phyloP scores from a whole-genome alignment of 2,329 filamentous ascomycete species.

The Cytospora schulzeri region DNA sequence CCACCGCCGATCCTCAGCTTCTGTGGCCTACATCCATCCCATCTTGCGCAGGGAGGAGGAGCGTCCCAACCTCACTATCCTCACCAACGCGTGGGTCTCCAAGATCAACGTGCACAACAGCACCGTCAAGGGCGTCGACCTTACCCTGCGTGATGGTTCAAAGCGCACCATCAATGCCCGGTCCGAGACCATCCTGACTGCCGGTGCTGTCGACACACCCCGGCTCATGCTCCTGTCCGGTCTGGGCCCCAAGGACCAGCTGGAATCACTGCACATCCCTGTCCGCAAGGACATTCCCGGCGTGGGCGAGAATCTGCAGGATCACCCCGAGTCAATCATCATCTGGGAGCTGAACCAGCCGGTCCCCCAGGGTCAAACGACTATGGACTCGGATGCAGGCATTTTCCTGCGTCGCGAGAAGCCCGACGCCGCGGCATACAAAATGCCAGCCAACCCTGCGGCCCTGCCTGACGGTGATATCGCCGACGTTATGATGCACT shows the following conservation, averaged over 20 bases:
- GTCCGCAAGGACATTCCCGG: constrained; percentile 61
- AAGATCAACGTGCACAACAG: constrained; percentile 73
- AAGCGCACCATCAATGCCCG: constrained; percentile 62
- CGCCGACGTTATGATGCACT: constrained; percentile 91
- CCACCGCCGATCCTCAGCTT: constrained; percentile 80
- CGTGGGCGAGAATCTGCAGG: constrained; percentile 63
- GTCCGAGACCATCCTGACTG: constrained; percentile 77
- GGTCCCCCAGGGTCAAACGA: constrained; percentile 76
- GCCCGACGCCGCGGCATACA: constrained; percentile 64
- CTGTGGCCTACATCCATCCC: constrained; percentile 90
- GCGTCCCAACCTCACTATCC: constrained; percentile 79
- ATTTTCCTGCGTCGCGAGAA: constrained; percentile 82
- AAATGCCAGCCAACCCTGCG: constrained; percentile 50
- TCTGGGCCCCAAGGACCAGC: constrained; percentile 56
- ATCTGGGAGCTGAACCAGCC: constrained; percentile 79
- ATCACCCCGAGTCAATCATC: constrained; percentile 63
- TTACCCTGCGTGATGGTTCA: constrained; percentile 60
- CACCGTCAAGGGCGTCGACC: constrained; percentile 71
- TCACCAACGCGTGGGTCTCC: constrained; percentile 87
- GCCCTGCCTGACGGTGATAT: constrained; percentile 67
- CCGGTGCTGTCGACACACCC: constrained; percentile 80
- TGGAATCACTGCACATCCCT: constrained; percentile 54
- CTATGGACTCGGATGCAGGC: constrained; percentile 88
- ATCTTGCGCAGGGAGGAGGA: constrained; percentile 82
- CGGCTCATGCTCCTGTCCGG: constrained; percentile 63